A percentile compares a stretch with the other conserved stretches of the same genome.
These are phyloP conservation scores for Cnidoscolus chayamansa DNA, from an alignment of 441 rosid species.

Conservation along the genomic window DNA sequence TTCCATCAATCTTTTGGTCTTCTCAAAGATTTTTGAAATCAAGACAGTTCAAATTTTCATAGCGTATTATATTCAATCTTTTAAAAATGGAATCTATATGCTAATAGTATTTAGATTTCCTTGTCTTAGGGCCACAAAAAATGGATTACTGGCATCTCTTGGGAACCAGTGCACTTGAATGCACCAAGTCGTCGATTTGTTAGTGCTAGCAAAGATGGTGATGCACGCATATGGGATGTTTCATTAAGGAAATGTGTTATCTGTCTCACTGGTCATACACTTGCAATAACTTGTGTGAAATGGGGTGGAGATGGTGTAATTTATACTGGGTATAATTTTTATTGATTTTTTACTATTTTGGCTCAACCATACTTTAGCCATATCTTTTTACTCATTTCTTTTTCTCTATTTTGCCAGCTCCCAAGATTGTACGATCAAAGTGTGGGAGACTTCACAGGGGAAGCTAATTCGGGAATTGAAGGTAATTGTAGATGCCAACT, in stretches of 20 bases:
- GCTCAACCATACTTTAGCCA: background rate
- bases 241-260: conserved; percentile 64
- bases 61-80: background rate
- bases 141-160: conserved; percentile 97
- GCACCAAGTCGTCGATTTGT: conserved; percentile 96
- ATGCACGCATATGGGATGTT: conserved; percentile 96
- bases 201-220: conserved; percentile 98
- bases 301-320: conserved; percentile 98
- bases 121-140: conserved; percentile 86
- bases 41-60: background rate
- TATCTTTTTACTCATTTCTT: conserved; percentile 13
- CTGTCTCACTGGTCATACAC: conserved; percentile 82
- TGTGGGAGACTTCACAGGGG: conserved; percentile 98
- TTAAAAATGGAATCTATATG: conserved; percentile 6
- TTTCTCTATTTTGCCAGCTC: conserved; percentile 49
- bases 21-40: background rate
- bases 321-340: conserved; percentile 71
- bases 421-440: conserved; percentile 91
- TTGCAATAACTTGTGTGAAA: conserved; percentile 96
- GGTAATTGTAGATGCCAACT: conserved; percentile 38
- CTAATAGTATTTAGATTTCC: conserved; percentile 19
- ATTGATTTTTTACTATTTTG: background rate
- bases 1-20: background rate
- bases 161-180: conserved; percentile 93
- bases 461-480: conserved; percentile 95